Evolutionary conservation across 1,284 basidiomycete genomes (phyloP), one percentile per base, ranked within the genome.

Genomic region (Athelia sp.): DNA sequence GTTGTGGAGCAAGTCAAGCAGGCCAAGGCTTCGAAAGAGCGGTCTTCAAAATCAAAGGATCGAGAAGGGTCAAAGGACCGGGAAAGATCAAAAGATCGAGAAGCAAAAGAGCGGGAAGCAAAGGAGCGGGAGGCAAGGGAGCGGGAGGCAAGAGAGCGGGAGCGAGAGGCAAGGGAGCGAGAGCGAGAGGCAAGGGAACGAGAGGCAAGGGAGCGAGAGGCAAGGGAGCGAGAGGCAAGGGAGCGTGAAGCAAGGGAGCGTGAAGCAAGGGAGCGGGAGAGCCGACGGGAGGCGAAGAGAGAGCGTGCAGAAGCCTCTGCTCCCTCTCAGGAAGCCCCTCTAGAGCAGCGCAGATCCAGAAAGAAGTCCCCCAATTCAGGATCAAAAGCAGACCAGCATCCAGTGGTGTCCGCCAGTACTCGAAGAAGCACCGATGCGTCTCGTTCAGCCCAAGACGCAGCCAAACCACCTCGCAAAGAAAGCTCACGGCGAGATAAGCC

Each of bases 1-100:
- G n/a, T 87, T 22, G 75, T 85, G 15, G 82, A 80, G 50, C 65
- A 64, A 26, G 68, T 29, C 26, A 29, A 13, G 26, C 26, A 29
- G 13, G 13, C 26, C 26, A 29, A 29, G 19, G 6, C 36, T 17
- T 46, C 29, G 31, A 74, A 64, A 52, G 66, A 72, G 50, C 58
- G 48, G 45, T 48, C 38, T 13, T 68, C 70, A 26, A 71, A 59
- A 52, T 54, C 62, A 9, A 70, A 69, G 50, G 70, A 72, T 19
- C 63, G 54, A 49, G 47, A 38, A 44, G n/a, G n/a, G n/a, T n/a
- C n/a, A n/a, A n/a, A n/a, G n/a, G n/a, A n/a, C n/a, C n/a, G n/a
- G n/a, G n/a, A n/a, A n/a, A n/a, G n/a, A n/a, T n/a, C n/a, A n/a
- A n/a, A n/a, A n/a, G n/a, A n/a, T n/a, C n/a, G n/a, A n/a, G n/a